Evolutionary conservation across 306 rosid genomes (phyloP).

Genomic region (Trifolium pratense): DNA sequence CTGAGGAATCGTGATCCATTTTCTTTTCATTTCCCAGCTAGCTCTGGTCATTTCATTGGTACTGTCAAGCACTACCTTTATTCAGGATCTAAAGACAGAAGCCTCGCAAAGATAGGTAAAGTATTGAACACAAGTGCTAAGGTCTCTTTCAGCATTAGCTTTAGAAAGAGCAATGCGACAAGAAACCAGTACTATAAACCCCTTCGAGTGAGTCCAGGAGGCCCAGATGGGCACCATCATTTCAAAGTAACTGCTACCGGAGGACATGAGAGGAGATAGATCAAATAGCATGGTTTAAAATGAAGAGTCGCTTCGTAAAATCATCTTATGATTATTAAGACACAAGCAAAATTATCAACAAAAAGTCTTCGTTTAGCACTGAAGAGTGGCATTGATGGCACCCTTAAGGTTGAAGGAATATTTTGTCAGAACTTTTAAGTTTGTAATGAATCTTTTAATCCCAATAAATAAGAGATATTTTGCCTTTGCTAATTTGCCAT

Average conservation of each 20-base stretch:
- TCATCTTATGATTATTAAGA: slow-evolving; percentile 7
- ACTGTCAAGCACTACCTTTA: slow-evolving; percentile 40
- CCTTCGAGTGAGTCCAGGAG: slow-evolving; percentile 50
- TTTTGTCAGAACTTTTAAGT: slow-evolving; percentile 21
- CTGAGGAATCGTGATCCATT: slow-evolving; percentile 20
- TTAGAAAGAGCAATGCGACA: slow-evolving; percentile 38
- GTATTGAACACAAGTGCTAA: slow-evolving; percentile 2
- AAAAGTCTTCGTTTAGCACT: not conserved
- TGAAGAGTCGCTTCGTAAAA: not conserved
- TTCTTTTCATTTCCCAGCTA: slow-evolving; percentile 36
- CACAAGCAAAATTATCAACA: not conserved
- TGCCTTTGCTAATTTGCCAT: not conserved
- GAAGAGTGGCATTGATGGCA: not conserved
- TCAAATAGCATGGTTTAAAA: slow-evolving; percentile 4
- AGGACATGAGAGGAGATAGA: slow-evolving; percentile 31
- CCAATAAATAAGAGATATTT: slow-evolving; percentile 1
- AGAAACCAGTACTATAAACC: slow-evolving; percentile 30
- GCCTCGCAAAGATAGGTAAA: slow-evolving; percentile 27
- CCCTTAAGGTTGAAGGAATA: not conserved
- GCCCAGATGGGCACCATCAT: slow-evolving; percentile 59
- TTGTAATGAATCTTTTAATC: slow-evolving; percentile 35
- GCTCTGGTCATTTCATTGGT: slow-evolving; percentile 13
- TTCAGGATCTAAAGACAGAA: slow-evolving; percentile 31
- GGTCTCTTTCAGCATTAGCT: slow-evolving; percentile 36
- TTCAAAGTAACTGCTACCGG: slow-evolving; percentile 23